Base-by-base conservation (phyloP, 352 stramenopile species). In the Albugo candida region DNA sequence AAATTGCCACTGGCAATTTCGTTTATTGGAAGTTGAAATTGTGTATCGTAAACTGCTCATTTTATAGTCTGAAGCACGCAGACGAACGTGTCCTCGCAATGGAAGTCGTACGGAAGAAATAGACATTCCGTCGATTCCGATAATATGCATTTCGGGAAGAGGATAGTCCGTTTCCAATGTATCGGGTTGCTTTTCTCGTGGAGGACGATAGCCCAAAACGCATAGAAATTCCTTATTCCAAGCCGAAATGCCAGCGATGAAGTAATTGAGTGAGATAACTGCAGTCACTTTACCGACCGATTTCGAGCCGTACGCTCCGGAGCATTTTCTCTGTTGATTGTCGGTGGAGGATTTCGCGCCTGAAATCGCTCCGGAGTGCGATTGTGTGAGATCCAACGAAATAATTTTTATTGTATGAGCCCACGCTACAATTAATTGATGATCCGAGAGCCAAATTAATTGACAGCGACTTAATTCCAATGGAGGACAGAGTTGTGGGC, bases 141-240 rank as follows among this genome's bases (percentile, higher is more conserved):
- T 86, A 20, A 97, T 73, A 44, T 89, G 77, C 19, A 89, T 61
- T 45, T 89, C 77, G 31, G 77, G 77, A 45, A 81, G 83, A 13
- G 77, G 73, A 31, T 10, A 31, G 3, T 31, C 24, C 58, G 83
- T 83, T 49, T 83, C 71, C 0, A 56, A 68, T 0, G 58, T 64
- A 21, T 83, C 71, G 61, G 65, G 12, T 60, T 59, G 16, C 55
- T 67, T 13, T 62, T 67, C 1, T 38, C 52, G 35, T 17, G 72
- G 71, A 2, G 77, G 71, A 10, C 77, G 71, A 49, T 78, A 89
- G 8, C 73, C 71, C 16, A 89, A 49, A 35, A 89, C 64, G 12
- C 69, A 82, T 1, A 82, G 73, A 0, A 67, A 72, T 0, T 58
- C 57, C 6, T 61, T 54, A 17, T 63, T 55, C 77, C 77, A 89